phyloP scores from a whole-genome alignment of 2,329 filamentous ascomycete genomes.

The Chaetomiaceae sp. region DNA sequence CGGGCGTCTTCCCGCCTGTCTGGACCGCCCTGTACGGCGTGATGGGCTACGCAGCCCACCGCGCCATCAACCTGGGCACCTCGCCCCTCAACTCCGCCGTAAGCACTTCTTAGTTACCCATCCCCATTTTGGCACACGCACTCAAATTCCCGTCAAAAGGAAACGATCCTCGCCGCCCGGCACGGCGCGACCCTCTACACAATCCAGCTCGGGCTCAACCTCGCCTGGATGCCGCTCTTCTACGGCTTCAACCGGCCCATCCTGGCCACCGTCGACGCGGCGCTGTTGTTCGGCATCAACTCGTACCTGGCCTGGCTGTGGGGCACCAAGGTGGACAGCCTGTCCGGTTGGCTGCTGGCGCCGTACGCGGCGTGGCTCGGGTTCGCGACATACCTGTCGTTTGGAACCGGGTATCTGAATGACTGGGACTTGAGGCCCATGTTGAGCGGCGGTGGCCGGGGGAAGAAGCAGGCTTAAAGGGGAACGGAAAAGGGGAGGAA shows the following conservation, averaged over 20 bases:
- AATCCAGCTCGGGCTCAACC: conserved; percentile 77
- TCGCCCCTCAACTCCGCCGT: conserved; percentile 49
- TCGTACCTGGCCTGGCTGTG: conserved; percentile 72
- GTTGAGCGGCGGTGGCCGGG: conserved; percentile 10
- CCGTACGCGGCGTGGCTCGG: conserved; percentile 84
- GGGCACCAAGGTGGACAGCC: conserved; percentile 62
- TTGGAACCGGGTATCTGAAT: conserved; percentile 64
- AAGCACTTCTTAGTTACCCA: neutral
- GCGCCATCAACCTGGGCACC: conserved; percentile 63
- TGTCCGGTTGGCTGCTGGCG: conserved; percentile 67
- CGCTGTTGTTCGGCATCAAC: conserved; percentile 66
- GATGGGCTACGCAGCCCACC: conserved; percentile 88
- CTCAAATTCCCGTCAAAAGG: neutral
- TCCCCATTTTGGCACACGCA: neutral
- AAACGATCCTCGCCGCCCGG: conserved; percentile 55
- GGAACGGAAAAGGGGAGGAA: neutral
- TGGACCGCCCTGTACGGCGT: conserved; percentile 65
- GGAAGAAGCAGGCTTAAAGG: conserved; percentile 3
- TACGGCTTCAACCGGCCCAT: conserved; percentile 71
- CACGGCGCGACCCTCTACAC: conserved; percentile 77
- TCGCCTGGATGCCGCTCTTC: conserved; percentile 91
- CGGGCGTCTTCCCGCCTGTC: conserved; percentile 58
- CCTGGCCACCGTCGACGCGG: conserved; percentile 70
- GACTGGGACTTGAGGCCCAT: conserved; percentile 52
- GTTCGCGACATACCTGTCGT: conserved; percentile 82